Base-by-base conservation (phyloP, 768 basidiomycete species). In the Naematelia encephala region DNA sequence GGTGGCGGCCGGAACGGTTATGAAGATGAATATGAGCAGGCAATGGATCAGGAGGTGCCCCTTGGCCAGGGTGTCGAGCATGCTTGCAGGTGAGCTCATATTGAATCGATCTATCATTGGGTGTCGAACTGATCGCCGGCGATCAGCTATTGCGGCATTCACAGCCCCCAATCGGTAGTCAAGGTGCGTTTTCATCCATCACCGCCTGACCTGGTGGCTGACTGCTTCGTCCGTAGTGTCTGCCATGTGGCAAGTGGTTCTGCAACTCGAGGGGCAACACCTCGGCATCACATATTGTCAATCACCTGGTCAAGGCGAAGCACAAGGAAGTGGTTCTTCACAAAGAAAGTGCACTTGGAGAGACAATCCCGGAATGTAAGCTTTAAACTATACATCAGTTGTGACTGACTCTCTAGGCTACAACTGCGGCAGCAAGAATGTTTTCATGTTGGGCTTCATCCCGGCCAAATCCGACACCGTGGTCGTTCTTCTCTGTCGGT, bases 401-500 rank as follows among this genome's bases (percentile, higher is more conserved):
- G 21, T 14, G 25, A 29, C 50, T 59, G 52, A 51, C 14, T 10
- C 28, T 26, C 12, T 39, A 76, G 75, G 75, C 77, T 99, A 99
- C 81, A 93, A 92, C 72, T 99, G 96, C 73, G 96, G 96, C 14
- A 93, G 90, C 81, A 97, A 96, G 80, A 99, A 99, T 72, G 96
- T 98, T 12, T 99, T 99, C 74, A 92, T 97, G 89, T 84, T 99
- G 16, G 96, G 96, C 2, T 99, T 99, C 72, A 99, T 99, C 69
- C 96, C 96, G 2, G 96, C 96, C 19, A 99, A 99, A 80, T 91
- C 90, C 72, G 96, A 99, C 72, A 98, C 96, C 3, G 96, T 99
- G 39, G 96, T 99, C 30, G 94, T 99, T 29, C 82, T 99, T 16
- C 83, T 99, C 16, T 99, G 61, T 75, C 88, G 94, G 92, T 93